Base-by-base conservation (phyloP, 768 basidiomycete genomes). In the Boletus rubropictus region DNA sequence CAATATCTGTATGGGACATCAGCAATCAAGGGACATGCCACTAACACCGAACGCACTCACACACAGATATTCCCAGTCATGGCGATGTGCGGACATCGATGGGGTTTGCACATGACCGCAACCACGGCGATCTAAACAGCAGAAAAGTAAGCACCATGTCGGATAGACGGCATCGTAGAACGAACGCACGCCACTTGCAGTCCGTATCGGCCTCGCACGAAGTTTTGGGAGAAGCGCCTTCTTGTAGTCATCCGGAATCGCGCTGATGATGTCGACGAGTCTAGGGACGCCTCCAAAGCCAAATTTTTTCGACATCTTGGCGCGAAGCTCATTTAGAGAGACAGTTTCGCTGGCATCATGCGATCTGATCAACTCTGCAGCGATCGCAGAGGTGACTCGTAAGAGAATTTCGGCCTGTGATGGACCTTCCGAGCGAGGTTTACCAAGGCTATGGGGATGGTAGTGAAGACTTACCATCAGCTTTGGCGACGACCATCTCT, bases 61-160 rank as follows among this genome's bases (percentile, higher is more conserved):
- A 99, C 96, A 70, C 96, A 99, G 47, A 99, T 98, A 60, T 99
- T 99, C 24, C 96, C 96, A 0, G 96, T 99, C 91, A 99, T 96
- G 7, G 96, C 96, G 46, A 99, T 98, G 70, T 99, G 96, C 4
- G 96, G 96, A 74, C 96, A 99, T 44, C 96, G 81, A 74, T 99
- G 96, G 2, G 96, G 96, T 62, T 98, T 99, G 73, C 93, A 95
- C 96, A 99, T 99, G n/a, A 99, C 95, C 8, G 96, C 96, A 12
- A 99, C 96, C 20, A 98, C 95, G 14, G 95, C 96, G 49, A 98
- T 94, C 92, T 95, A 50, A 18, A 25, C 46, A 17, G 15, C 17
- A 21, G 25, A 25, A 38, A 33, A 9, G 20, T 46, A 10, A 49
- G 45, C 17, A 17, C 35, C 11, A 7, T 20, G 17, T 15, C 43